A percentile compares a stretch with the other conserved stretches of the same genome.
phyloP scores from a whole-genome alignment of 768 basidiomycete genomes.

The Suillus occidentalis region DNA sequence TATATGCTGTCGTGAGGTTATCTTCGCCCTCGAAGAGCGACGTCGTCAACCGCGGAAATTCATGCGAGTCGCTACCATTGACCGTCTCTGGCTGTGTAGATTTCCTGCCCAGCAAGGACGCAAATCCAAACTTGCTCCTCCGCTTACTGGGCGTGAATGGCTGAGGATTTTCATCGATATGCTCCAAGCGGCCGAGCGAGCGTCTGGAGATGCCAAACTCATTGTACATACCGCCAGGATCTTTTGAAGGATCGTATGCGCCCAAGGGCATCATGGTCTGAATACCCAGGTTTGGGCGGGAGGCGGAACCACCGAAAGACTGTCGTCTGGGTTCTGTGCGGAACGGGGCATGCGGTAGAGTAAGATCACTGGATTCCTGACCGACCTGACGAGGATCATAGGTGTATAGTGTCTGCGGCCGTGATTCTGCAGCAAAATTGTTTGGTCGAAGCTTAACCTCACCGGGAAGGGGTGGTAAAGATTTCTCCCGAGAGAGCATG shows the following conservation, averaged over 20 bases:
- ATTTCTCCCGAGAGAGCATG: conserved; percentile 60
- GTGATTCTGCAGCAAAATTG: conserved; percentile 37
- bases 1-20: conserved; percentile 42
- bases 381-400: conserved; percentile 57
- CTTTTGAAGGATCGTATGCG: conserved; percentile 35
- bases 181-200: conserved; percentile 46
- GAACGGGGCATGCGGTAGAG: conserved; percentile 67
- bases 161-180: conserved; percentile 28
- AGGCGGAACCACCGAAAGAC: conserved; percentile 70
- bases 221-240: conserved; percentile 50
- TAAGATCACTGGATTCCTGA: conserved; percentile 45
- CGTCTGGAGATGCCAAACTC: conserved; percentile 73
- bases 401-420: conserved; percentile 67
- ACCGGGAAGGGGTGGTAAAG: conserved; percentile 72
- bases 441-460: conserved; percentile 45
- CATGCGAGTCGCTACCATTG: conserved; percentile 41
- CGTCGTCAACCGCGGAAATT: conserved; percentile 49
- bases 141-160: conserved; percentile 53
- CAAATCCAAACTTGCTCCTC: conserved; percentile 72
- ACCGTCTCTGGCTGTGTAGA: conserved; percentile 25
- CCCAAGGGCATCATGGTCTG: conserved; percentile 50
- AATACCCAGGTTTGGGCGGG: conserved; percentile 50
- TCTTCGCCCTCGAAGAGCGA: conserved; percentile 52
- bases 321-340: conserved; percentile 64
- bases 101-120: conserved; percentile 65